These are phyloP conservation scores for Linum trigynum DNA, from an alignment of 345 rosid species.

Conservation along the genomic window DNA sequence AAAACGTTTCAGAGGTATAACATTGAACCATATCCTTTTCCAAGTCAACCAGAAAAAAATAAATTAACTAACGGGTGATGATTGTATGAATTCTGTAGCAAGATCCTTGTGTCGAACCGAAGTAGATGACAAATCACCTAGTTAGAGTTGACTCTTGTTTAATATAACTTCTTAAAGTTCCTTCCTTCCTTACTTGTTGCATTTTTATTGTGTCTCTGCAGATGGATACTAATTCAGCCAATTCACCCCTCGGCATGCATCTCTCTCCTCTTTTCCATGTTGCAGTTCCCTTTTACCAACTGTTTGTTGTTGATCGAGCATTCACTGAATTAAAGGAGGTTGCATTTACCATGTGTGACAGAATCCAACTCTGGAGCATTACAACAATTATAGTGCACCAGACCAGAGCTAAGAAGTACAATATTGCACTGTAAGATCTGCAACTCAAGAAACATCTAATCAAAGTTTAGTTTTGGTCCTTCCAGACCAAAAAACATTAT, in stretches of 20 bases:
- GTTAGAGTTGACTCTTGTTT: conserved; percentile 77
- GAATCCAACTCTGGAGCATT: conserved; percentile 85
- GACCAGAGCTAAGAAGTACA: conserved; percentile 44
- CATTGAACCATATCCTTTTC: conserved; percentile 4
- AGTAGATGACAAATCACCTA: conserved; percentile 70
- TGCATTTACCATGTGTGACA: conserved; percentile 22
- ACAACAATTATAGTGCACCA: conserved; percentile 61
- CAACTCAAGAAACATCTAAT: conserved; percentile 44
- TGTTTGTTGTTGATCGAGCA: neutral
- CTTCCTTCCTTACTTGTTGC: conserved; percentile 79
- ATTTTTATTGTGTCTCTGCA: conserved; percentile 76
- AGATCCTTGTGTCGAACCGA: conserved; percentile 56
- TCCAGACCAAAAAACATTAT: neutral
- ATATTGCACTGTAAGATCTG: conserved; percentile 73
- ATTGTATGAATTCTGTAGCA: conserved; percentile 14
- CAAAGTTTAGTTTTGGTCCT: conserved; percentile 25
- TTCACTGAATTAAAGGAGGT: conserved; percentile 8
- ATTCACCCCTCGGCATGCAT: conserved; percentile 79
- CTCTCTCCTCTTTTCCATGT: neutral
- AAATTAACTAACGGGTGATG: conserved; percentile 5
- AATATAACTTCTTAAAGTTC: conserved; percentile 62
- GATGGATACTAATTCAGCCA: conserved; percentile 74
- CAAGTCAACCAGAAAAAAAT: neutral
- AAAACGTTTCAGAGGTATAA: conserved; percentile 81
- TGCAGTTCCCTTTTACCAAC: neutral